Percentiles rank a stretch among this genome's conserved stretches.
phyloP scores from a whole-genome alignment of 1,139 yeast species.

The Hanseniaspora uvarum region DNA sequence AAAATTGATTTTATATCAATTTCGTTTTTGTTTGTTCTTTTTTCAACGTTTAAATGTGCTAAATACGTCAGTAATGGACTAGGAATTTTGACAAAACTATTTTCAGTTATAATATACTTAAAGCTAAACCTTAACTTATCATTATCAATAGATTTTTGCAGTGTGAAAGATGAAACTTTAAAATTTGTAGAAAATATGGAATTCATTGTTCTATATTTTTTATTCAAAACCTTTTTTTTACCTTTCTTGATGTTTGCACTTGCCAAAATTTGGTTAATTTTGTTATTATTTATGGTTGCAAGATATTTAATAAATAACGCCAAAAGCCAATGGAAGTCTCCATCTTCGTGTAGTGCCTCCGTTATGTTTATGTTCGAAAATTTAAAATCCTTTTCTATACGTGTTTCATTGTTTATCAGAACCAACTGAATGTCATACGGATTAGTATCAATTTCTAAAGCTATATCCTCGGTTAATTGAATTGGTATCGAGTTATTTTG shows the following conservation, averaged over 20 bases:
- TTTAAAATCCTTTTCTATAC: background rate
- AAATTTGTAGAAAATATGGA: background rate
- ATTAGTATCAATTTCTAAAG: background rate
- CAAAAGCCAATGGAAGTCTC: background rate
- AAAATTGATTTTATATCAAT: constrained; percentile 5
- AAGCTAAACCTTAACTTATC: background rate
- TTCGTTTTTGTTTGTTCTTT: background rate
- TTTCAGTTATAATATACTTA: background rate
- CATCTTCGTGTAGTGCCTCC: background rate
- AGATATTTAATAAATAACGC: background rate
- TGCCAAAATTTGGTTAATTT: background rate
- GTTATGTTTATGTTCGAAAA: background rate
- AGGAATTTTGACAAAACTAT: constrained; percentile 17
- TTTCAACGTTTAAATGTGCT: background rate
- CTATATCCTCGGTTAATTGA: background rate
- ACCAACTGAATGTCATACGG: background rate
- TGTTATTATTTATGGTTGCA: background rate
- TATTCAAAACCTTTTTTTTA: background rate
- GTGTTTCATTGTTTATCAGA: background rate
- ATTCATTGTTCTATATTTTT: background rate
- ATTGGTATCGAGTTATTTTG: background rate
- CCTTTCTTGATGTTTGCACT: background rate
- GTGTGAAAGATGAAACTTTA: background rate
- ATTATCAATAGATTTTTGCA: background rate
- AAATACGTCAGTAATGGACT: background rate